Evolutionary conservation across 495 filamentous ascomycete species (phyloP), one percentile per base, ranked within the genome.

Genomic region (Xylaria sp.): DNA sequence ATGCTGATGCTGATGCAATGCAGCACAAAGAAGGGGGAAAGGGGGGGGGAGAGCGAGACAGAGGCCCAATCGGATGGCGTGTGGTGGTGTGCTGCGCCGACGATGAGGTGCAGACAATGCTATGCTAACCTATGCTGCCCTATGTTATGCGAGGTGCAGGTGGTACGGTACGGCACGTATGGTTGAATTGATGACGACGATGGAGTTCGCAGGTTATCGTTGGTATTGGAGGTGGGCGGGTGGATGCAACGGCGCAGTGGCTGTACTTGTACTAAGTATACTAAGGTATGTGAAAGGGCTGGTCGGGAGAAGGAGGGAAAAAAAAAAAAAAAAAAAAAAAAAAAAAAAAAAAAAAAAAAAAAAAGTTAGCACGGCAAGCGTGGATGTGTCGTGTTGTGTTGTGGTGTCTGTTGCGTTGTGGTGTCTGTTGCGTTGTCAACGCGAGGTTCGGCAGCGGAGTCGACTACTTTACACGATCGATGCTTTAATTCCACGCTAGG

Each of bases 1-100:
- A 19, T 43, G 37, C 37, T 37, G 59, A 29, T 26, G 59, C 58
- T 41, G 53, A 63, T 55, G 68, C 44, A 61, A 70, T 67, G 46
- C 52, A 68, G 37, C 40, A 43, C 29, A 43, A 62, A 55, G 21
- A 35, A 43, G 63, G 29, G 44, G 37, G 40, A 26, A n/a, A 44
- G 24, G 37, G 40, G 40, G 29, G 57, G 35, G 46, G 33, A 26
- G 8, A 26, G 14, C 12, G 52, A 55, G 52, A 55, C 26, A 6
- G 33, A 14, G 57, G 17, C 31, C 52, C 31, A 62, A 46, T 61
- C 55, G 41, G 53, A 37, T 46, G 52, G 57, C 31, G 67, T 62
- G 41, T 37, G 2, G 11, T 31, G 52, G 17, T 19, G 62, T 37
- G 62, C 40, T 52, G 24, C 62, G 57, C 52, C n/a, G 43, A 44